A percentile compares a stretch with the other conserved stretches of the same genome.
These are phyloP conservation scores for Nicotiana attenuata DNA, from an alignment of 257 asterid species.

Conservation along the genomic window DNA sequence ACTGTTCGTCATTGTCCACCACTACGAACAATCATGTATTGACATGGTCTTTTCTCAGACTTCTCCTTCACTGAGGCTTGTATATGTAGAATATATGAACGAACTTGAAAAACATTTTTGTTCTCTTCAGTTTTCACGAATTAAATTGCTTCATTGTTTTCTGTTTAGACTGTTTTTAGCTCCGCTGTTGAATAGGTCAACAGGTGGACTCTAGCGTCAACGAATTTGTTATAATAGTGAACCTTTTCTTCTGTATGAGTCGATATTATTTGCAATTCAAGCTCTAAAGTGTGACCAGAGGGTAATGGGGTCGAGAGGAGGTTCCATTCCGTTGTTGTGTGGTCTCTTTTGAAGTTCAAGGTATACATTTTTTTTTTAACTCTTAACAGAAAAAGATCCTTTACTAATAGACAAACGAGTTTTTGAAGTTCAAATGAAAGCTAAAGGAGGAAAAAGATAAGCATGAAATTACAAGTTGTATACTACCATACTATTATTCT, in stretches of 20 bases:
- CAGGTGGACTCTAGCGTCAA: not conserved
- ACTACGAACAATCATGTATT: not conserved
- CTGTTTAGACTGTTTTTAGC: no score
- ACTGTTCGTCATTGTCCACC: not conserved
- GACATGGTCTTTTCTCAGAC: not conserved
- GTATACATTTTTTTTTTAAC: no score
- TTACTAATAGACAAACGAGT: no score
- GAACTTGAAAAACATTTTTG: not conserved
- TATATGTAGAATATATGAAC: conserved; percentile 14
- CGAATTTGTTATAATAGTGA: not conserved
- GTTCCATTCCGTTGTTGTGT: no score
- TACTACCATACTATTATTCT: no score
- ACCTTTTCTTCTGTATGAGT: no score
- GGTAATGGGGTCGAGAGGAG: no score
- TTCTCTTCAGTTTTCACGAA: conserved; percentile 5
- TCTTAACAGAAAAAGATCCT: no score
- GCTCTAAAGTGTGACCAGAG: not conserved
- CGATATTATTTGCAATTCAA: not conserved
- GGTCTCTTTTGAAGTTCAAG: no score
- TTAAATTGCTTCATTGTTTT: conserved; percentile 5
- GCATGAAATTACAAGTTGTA: no score
- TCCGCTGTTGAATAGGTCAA: not conserved
- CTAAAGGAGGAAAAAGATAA: no score
- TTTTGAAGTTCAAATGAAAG: no score
- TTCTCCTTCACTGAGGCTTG: not conserved